Base-by-base conservation (phyloP, 352 stramenopile species). In the Pythium phragmitis region DNA sequence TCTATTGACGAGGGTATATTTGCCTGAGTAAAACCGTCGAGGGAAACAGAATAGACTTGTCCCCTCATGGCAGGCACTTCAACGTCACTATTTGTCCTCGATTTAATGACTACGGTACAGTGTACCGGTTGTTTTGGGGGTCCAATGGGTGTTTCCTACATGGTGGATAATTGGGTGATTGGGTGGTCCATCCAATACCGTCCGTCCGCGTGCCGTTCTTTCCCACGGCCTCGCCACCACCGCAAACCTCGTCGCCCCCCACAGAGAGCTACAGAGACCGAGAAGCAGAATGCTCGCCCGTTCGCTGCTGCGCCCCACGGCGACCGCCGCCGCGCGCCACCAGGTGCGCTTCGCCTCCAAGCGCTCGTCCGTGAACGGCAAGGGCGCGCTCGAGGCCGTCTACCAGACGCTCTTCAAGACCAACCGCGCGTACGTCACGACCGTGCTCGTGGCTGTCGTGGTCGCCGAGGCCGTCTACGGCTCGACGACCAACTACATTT, bases 371-470 rank as follows among this genome's bases (percentile, higher is more conserved):
- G 60, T 92, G 36, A 91, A 91, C 72, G 86, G 86, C 63, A 85
- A 87, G 50, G 85, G 86, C 45, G 60, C 70, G 23, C 46, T 92
- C 30, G 75, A 93, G 60, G 64, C 52, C 42, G 59, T 84, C 50
- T 95, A 95, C 78, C 77, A 85, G 57, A 47, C 74, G 37, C 87
- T 95, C 74, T 91, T 93, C 81, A 91, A 90, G 76, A 88, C 74
- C 73, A 85, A 91, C 67, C 68, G 87, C 28, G 83, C 82, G 36
- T 95, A 95, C 76, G 76, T 95, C 52, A 83, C 80, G 42, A 89
- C 84, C 49, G 77, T 95, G 59, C 64, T 95, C 49, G 67, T 87
- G 42, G 86, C 82, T 37, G 72, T 79, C 34, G 60, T 95, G 34
- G 70, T 89, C 34, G 82, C 82, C 54, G 86, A 95, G 69, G 74